A percentile compares a stretch with the other conserved stretches of the same genome.
Evolutionary conservation across 176 grass and related monocot genomes (phyloP).

Genomic region (Hsuehochloa calcarea): DNA sequence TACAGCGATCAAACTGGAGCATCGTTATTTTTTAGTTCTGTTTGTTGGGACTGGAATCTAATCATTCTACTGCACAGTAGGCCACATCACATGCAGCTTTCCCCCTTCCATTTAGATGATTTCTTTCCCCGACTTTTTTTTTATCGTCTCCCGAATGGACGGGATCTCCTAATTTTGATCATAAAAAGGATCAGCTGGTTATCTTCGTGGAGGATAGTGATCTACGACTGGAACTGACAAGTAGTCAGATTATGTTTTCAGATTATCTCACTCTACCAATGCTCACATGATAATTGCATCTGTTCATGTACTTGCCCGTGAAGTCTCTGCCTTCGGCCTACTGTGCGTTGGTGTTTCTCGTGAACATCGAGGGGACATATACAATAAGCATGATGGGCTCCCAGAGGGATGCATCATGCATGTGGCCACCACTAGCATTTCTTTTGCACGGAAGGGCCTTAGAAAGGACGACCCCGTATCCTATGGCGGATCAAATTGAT

Average conservation of each 20-base stretch:
- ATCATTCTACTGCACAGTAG: neutral
- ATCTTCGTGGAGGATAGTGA: neutral
- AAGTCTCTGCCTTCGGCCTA: neutral
- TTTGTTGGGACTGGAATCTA: neutral
- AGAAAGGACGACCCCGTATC: neutral
- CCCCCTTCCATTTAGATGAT: neutral
- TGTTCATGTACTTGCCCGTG: neutral
- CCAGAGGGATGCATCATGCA: neutral
- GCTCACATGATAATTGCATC: neutral
- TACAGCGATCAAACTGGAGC: neutral
- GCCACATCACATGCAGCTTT: too few species aligned
- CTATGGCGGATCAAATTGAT: constrained; percentile 2
- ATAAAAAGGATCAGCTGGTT: neutral
- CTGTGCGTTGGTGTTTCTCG: neutral
- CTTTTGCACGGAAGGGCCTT: constrained; percentile 2
- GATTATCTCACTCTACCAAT: neutral
- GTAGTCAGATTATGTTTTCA: neutral
- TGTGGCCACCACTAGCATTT: neutral
- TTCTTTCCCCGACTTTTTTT: neutral
- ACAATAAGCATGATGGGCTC: neutral
- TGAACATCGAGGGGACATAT: neutral
- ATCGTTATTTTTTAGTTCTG: neutral
- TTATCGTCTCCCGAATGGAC: neutral
- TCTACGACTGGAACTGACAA: neutral
- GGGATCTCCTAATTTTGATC: neutral